Evolutionary conservation across 495 filamentous ascomycete genomes (phyloP), one percentile per base, ranked within the genome.

Genomic region (Tuber borchii): DNA sequence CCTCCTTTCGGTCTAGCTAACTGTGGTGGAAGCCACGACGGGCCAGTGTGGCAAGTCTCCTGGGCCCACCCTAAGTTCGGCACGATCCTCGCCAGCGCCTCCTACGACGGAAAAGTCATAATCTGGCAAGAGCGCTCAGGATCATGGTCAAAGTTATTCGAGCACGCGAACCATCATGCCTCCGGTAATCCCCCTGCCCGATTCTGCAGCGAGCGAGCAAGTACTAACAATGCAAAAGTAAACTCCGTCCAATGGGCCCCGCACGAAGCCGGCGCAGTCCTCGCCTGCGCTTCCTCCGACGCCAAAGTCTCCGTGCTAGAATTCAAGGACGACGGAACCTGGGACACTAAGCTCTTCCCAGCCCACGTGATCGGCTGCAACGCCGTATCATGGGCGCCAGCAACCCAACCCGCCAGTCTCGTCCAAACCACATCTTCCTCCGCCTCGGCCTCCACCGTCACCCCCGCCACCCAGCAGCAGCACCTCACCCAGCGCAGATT

Each of bases 1-100:
- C 42, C 68, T 44, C 20, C n/a, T 40, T 45, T 71, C 40, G 31
- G 26, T 39, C 46, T 40, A 19, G 51, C 77, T 75, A 75, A 74
- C 45, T 34, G 72, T 56, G 73, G 80, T 82, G 51, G 12, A 61
- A 97, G 94, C 73, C 94, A 97, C 84, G 94, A 97, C 83, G 94
- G 94, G 74, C 93, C 94, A 42, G 94, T 97, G 76, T 97, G 94
- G 94, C 94, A 92, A 84, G 92, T 97, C 77, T 93, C 94, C 84
- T 97, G 94, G 94, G 94, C 96, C 61, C 96, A 98, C 81, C 95
- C 95, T 74, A 97, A 97, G 84, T 98, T 96, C 83, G 95, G 95
- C 87, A 97, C 93, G 84, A 97, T 99, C 85, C 91, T 99, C 69
- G 95, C 95, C 75, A 93, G 90, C 82, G 93, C 94, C 73, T 91